Evolutionary conservation across 345 rosid species (phyloP).

Genomic region (Erucastrum elatum): DNA sequence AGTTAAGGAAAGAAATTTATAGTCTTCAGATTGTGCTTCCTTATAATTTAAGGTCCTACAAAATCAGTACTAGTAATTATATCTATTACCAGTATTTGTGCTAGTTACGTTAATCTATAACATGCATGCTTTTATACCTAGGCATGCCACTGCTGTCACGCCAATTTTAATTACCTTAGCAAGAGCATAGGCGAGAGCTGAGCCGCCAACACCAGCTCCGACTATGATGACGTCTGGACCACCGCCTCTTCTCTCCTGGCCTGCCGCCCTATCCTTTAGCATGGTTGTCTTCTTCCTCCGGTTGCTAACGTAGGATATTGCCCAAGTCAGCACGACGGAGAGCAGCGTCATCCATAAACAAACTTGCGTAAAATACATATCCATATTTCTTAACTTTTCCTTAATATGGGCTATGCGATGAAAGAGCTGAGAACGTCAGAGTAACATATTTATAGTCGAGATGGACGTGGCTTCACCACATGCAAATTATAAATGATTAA

Average conservation of each 20-base stretch:
- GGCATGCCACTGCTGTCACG: too few species aligned
- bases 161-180: not conserved
- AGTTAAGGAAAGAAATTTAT: too few species aligned
- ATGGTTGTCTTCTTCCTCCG: not conserved
- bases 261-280: not conserved
- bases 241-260: slow-evolving; percentile 7
- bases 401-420: slow-evolving; percentile 11
- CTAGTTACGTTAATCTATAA: not conserved
- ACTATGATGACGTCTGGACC: slow-evolving; percentile 57
- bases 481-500: not conserved
- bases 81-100: not conserved
- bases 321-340: slow-evolving; percentile 9
- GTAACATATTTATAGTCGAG: not conserved
- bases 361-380: not conserved
- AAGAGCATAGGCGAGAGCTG: too few species aligned
- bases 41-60: too few species aligned
- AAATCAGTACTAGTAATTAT: too few species aligned
- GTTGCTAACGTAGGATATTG: not conserved
- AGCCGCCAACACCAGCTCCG: too few species aligned
- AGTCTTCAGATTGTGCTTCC: too few species aligned
- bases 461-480: too few species aligned
- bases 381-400: not conserved
- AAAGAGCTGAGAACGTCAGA: not conserved
- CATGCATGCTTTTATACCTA: not conserved
- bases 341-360: slow-evolving; percentile 29